Percentiles rank a stretch among this genome's conserved stretches.
Conservation (phyloP, 306 rosid genomes). For the Gastrolobium villosum region DNA sequence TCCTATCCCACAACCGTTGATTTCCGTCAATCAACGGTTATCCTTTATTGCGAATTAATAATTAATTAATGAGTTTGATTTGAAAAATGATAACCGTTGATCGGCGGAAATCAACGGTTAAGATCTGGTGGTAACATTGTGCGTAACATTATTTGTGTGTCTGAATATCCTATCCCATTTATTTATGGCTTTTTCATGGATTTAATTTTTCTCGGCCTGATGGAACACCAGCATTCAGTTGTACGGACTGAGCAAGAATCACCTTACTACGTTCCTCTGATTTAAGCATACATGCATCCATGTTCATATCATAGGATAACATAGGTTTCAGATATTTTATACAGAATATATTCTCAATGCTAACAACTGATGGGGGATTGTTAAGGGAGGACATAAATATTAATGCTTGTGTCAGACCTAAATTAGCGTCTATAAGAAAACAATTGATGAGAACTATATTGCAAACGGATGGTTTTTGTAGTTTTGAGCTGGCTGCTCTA, state of each 20-base stretch:
- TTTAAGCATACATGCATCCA: constrained; percentile 32
- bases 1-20: no score
- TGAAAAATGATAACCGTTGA: no score
- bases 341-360: not conserved
- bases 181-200: not conserved
- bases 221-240: constrained; percentile 20
- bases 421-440: not conserved
- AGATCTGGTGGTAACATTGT: no score
- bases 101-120: no score
- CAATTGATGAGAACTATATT: not conserved
- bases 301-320: constrained; percentile 12
- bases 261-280: constrained; percentile 3
- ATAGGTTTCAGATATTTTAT: constrained; percentile 7
- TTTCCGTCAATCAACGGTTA: no score
- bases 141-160: no score
- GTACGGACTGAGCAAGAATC: constrained; percentile 17
- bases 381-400: not conserved
- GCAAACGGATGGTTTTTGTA: not conserved
- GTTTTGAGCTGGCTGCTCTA: constrained; percentile 31
- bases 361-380: not conserved
- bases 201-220: constrained; percentile 8
- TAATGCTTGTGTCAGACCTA: not conserved
- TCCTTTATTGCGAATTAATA: no score
- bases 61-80: no score
- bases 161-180: no score